These are phyloP conservation scores for Auricularia auricula-judae DNA, from an alignment of 768 basidiomycete species.

Conservation along the genomic window DNA sequence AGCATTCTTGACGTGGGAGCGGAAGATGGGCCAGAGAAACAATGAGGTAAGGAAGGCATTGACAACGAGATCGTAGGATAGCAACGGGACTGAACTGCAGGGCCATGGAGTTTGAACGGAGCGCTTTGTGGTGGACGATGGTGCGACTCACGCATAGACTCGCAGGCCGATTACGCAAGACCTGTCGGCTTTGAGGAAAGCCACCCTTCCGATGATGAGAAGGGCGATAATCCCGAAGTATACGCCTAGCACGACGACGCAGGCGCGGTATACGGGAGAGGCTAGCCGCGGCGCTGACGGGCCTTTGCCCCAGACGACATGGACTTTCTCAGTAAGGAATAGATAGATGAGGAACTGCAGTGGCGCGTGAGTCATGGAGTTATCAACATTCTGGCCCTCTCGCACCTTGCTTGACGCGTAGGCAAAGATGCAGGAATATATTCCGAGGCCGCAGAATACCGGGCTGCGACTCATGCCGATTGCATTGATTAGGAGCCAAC, in stretches of 20 bases:
- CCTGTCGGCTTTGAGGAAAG: not conserved
- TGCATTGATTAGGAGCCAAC: not conserved
- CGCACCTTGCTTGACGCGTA: not conserved
- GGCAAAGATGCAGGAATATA: not conserved
- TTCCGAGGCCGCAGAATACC: not conserved
- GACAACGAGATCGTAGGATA: not conserved
- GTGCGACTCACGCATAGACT: not conserved
- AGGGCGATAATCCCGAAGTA: not conserved
- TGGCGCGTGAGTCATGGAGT: not conserved
- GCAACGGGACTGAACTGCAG: not conserved
- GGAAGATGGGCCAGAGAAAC: not conserved
- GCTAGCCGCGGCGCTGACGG: not conserved
- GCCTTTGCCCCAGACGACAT: not conserved
- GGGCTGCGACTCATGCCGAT: not conserved
- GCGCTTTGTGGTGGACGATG: not conserved
- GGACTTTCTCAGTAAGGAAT: not conserved
- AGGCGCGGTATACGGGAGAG: not conserved
- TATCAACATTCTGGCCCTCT: not conserved
- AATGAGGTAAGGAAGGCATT: not conserved
- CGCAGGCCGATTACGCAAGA: not conserved
- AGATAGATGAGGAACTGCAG: not conserved
- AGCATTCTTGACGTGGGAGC: not conserved
- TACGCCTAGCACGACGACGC: not conserved
- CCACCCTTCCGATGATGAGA: not conserved
- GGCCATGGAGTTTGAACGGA: not conserved